Evolutionary conservation across 1,284 basidiomycete genomes (phyloP).

Genomic region (Leccinum huronense): DNA sequence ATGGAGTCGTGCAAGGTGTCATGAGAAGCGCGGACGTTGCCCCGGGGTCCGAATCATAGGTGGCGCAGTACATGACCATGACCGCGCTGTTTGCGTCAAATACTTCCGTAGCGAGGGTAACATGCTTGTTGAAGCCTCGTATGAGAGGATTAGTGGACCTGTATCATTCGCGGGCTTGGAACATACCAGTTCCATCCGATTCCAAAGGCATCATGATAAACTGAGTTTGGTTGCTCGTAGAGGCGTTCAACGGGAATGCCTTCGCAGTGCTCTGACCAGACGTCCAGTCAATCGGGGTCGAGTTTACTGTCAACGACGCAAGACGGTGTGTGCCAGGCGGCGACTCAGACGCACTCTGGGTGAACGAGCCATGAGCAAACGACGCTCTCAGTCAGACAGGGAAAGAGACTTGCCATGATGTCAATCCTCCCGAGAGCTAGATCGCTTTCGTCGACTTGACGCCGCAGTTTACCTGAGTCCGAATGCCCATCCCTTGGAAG

Average conservation of each 20-base stretch:
- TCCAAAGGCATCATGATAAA: slow-evolving; percentile 41
- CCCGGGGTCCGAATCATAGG: slow-evolving; percentile 54
- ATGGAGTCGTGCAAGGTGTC: slow-evolving; percentile 39
- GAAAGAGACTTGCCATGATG: slow-evolving; percentile 42
- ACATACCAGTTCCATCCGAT: slow-evolving; percentile 21
- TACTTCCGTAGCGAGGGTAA: slow-evolving; percentile 47
- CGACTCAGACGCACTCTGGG: slow-evolving; percentile 17
- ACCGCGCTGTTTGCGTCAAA: slow-evolving; percentile 40
- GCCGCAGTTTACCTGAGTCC: slow-evolving; percentile 5
- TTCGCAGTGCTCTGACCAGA: slow-evolving; percentile 18
- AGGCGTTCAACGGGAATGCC: slow-evolving; percentile 54
- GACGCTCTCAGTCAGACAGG: neutral
- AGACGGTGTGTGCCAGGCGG: slow-evolving; percentile 27
- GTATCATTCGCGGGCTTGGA: neutral
- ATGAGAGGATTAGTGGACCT: slow-evolving; percentile 1
- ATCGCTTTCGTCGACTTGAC: slow-evolving; percentile 16
- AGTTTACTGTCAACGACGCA: slow-evolving; percentile 49
- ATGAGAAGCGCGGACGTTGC: slow-evolving; percentile 50
- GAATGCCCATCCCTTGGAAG: slow-evolving; percentile 1
- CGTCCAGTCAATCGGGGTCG: slow-evolving; percentile 32
- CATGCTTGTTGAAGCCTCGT: slow-evolving; percentile 30
- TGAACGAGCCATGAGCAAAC: neutral
- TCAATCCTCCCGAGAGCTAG: slow-evolving; percentile 46
- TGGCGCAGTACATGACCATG: slow-evolving; percentile 53
- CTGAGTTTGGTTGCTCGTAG: slow-evolving; percentile 49